Evolutionary conservation across 2,329 filamentous ascomycete genomes (phyloP).

Genomic region (Bipolaris zeicola): DNA sequence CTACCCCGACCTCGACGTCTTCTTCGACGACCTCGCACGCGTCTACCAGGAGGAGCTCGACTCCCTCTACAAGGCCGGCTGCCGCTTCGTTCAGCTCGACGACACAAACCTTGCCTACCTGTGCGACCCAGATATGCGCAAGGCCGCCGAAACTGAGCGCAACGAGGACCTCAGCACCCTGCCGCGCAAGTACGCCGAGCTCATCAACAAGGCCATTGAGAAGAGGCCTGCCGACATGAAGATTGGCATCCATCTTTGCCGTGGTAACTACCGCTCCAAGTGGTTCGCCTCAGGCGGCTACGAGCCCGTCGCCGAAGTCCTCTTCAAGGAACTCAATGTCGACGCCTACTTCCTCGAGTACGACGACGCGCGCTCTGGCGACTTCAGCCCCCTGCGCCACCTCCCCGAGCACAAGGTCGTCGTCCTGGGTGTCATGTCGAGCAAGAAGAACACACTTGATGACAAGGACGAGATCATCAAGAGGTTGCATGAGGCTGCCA

Average conservation of each 20-base stretch:
- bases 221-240: constrained; percentile 61
- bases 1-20: constrained; percentile 61
- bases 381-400: constrained; percentile 61
- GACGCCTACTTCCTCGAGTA: constrained; percentile 66
- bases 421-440: constrained; percentile 61
- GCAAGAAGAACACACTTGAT: constrained; percentile 64
- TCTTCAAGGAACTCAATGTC: constrained; percentile 62
- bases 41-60: constrained; percentile 62
- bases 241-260: constrained; percentile 63
- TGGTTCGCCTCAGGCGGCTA: constrained; percentile 65
- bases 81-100: constrained; percentile 63
- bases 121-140: constrained; percentile 62
- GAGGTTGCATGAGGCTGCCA: constrained; percentile 45
- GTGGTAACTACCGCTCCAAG: constrained; percentile 62
- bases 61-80: constrained; percentile 60
- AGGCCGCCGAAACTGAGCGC: constrained; percentile 56
- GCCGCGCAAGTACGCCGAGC: constrained; percentile 58
- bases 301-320: constrained; percentile 63
- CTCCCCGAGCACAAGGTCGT: constrained; percentile 61
- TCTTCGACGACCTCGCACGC: constrained; percentile 61
- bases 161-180: constrained; percentile 58
- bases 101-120: constrained; percentile 66
- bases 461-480: constrained; percentile 51
- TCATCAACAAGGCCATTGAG: constrained; percentile 61
- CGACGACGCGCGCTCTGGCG: constrained; percentile 62